These are phyloP conservation scores for Aspergillus spinulosporus DNA, from an alignment of 2,329 filamentous ascomycete species.

Conservation along the genomic window DNA sequence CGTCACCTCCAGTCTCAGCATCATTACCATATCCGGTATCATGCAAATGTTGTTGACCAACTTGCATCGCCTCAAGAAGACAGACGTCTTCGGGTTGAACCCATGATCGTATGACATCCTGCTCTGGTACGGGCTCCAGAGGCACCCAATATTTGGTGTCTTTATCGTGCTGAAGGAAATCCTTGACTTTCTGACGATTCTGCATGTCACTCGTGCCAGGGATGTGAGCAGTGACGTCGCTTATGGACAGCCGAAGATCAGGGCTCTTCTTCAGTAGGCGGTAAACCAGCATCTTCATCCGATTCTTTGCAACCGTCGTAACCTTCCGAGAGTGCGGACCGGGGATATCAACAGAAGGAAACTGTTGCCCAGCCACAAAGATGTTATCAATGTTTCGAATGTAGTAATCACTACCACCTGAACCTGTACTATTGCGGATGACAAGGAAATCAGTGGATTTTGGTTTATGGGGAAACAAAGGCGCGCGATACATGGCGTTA, in stretches of 20 bases:
- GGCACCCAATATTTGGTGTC: slow-evolving; percentile 85
- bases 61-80: slow-evolving; percentile 92
- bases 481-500: slow-evolving; percentile 93
- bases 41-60: slow-evolving; percentile 84
- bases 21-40: slow-evolving; percentile 81
- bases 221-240: slow-evolving; percentile 88
- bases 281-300: slow-evolving; percentile 93
- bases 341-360: slow-evolving; percentile 88
- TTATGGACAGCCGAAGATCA: slow-evolving; percentile 68
- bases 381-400: slow-evolving; percentile 88
- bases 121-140: slow-evolving; percentile 74
- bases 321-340: slow-evolving; percentile 92
- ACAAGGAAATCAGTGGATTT: slow-evolving; percentile 83
- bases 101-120: slow-evolving; percentile 77
- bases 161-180: slow-evolving; percentile 90
- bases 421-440: slow-evolving; percentile 75
- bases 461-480: slow-evolving; percentile 82
- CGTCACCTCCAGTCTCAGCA: slow-evolving; percentile 65
- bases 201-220: slow-evolving; percentile 92
- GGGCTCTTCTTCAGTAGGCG: slow-evolving; percentile 78
- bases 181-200: slow-evolving; percentile 94
- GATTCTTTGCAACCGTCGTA: slow-evolving; percentile 94
- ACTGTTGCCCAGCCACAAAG: slow-evolving; percentile 87
- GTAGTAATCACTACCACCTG: slow-evolving; percentile 76
- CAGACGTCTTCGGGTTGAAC: slow-evolving; percentile 96